Percentiles rank a stretch among this genome's conserved stretches.
These are phyloP conservation scores for Aureobasidium sp. DNA, from an alignment of 2,329 filamentous ascomycete genomes.

Conservation along the genomic window DNA sequence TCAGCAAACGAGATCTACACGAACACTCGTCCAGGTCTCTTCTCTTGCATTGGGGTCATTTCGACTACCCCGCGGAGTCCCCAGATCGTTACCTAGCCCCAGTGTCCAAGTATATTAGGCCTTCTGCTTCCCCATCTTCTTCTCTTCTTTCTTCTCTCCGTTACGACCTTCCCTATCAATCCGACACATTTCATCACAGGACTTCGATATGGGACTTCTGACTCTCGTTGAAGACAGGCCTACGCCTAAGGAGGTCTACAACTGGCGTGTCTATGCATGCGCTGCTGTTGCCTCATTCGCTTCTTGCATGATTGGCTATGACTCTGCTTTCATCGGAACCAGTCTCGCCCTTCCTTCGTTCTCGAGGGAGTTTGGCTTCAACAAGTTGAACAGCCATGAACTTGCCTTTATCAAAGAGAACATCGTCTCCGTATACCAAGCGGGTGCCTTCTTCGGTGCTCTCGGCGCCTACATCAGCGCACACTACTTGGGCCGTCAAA, in stretches of 20 bases:
- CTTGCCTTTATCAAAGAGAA: slow-evolving; percentile 61
- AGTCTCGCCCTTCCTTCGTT: slow-evolving; percentile 67
- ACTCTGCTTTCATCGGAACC: slow-evolving; percentile 73
- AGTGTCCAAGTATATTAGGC: slow-evolving; percentile 1
- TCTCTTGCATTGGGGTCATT: background rate
- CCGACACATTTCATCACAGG: background rate
- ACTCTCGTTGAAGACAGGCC: slow-evolving; percentile 39
- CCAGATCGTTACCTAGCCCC: background rate
- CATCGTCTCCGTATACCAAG: slow-evolving; percentile 76
- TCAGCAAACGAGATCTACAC: background rate
- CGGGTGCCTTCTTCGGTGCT: slow-evolving; percentile 77
- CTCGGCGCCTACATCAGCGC: slow-evolving; percentile 59
- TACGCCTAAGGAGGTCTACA: slow-evolving; percentile 53
- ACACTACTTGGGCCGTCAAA: slow-evolving; percentile 61
- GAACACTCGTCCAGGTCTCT: background rate
- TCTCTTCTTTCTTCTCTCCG: slow-evolving; percentile 8
- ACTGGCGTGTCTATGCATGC: slow-evolving; percentile 52
- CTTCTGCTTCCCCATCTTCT: slow-evolving; percentile 1
- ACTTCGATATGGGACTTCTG: slow-evolving; percentile 30
- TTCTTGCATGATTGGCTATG: slow-evolving; percentile 56
- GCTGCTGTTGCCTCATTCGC: slow-evolving; percentile 51
- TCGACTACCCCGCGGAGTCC: slow-evolving; percentile 10
- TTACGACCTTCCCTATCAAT: slow-evolving; percentile 10
- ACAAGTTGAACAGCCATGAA: slow-evolving; percentile 38
- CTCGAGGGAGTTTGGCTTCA: slow-evolving; percentile 59